Percentiles rank a stretch among this genome's conserved stretches.
These are phyloP conservation scores for Chrysosporium keratinophilum DNA, from an alignment of 2,329 filamentous ascomycete species.

Conservation along the genomic window DNA sequence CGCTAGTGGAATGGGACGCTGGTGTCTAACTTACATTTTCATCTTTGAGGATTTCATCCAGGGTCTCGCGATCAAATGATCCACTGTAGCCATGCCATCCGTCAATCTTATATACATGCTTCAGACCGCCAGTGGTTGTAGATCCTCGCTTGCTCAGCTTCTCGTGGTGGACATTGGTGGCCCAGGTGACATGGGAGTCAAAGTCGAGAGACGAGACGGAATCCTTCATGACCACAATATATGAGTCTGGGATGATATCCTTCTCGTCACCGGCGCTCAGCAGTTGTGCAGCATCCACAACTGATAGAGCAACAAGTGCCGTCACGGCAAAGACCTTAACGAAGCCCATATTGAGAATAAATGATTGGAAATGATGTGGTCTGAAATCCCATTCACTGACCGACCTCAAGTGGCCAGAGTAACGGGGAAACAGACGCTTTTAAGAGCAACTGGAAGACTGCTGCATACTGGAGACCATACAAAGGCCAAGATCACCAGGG, in stretches of 20 bases:
- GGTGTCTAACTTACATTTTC: slow-evolving; percentile 8
- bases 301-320: neutral
- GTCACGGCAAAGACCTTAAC: neutral
- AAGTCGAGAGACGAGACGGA: slow-evolving; percentile 9
- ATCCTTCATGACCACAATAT: slow-evolving; percentile 16
- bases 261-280: slow-evolving; percentile 2
- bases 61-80: slow-evolving; percentile 11
- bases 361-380: too few relatives aligned
- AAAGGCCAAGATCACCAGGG: too few relatives aligned
- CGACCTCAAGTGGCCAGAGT: too few relatives aligned
- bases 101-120: slow-evolving; percentile 12
- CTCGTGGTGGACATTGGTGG: slow-evolving; percentile 9
- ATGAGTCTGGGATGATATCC: slow-evolving; percentile 13
- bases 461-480: too few relatives aligned
- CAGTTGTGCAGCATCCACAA: slow-evolving; percentile 10
- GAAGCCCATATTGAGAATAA: slow-evolving; percentile 5
- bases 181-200: slow-evolving; percentile 14
- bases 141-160: slow-evolving; percentile 3
- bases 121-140: slow-evolving; percentile 5
- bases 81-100: slow-evolving; percentile 16
- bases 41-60: slow-evolving; percentile 11
- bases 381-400: too few relatives aligned
- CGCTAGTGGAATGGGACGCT: too few relatives aligned
- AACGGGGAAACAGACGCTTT: too few relatives aligned
- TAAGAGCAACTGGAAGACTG: too few relatives aligned